phyloP scores from a whole-genome alignment of 768 basidiomycete species.

The Candolleomyces eurysporus region DNA sequence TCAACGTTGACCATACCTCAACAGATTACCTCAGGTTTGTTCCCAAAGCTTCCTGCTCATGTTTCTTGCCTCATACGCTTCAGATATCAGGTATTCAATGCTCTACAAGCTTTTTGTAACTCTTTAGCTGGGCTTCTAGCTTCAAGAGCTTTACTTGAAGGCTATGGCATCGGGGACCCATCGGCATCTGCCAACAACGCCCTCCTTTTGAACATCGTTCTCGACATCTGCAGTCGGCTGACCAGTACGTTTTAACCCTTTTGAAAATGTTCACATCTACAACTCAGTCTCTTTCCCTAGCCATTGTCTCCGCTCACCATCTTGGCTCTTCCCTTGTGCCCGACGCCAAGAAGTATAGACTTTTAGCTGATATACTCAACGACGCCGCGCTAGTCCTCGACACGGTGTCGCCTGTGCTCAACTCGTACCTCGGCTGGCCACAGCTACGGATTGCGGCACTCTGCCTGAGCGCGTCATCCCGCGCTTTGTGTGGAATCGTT shows the following conservation, averaged over 20 bases:
- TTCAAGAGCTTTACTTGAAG: conserved; percentile 68
- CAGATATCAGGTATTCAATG: conserved; percentile 68
- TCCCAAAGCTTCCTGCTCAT: neutral
- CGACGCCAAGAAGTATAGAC: conserved; percentile 68
- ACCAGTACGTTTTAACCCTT: conserved; percentile 45
- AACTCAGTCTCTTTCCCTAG: conserved; percentile 27
- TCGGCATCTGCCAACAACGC: conserved; percentile 66
- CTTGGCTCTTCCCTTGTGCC: conserved; percentile 65
- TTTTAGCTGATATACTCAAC: conserved; percentile 66
- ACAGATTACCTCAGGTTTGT: conserved; percentile 56
- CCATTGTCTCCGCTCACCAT: conserved; percentile 60
- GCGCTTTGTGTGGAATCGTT: conserved; percentile 59
- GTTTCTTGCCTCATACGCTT: neutral
- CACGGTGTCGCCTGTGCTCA: conserved; percentile 56
- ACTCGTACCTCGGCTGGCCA: conserved; percentile 31
- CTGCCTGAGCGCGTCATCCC: conserved; percentile 57
- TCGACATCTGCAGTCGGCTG: conserved; percentile 61
- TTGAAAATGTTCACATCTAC: neutral
- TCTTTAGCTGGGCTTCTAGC: conserved; percentile 62
- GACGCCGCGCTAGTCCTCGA: conserved; percentile 60
- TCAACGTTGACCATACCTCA: neutral
- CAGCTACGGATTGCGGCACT: conserved; percentile 46
- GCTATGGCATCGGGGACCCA: conserved; percentile 69
- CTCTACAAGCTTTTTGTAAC: conserved; percentile 68
- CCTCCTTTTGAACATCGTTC: conserved; percentile 60